These are phyloP conservation scores for Amesomyces nigricolor DNA, from an alignment of 2,329 filamentous ascomycete species.

Conservation along the genomic window DNA sequence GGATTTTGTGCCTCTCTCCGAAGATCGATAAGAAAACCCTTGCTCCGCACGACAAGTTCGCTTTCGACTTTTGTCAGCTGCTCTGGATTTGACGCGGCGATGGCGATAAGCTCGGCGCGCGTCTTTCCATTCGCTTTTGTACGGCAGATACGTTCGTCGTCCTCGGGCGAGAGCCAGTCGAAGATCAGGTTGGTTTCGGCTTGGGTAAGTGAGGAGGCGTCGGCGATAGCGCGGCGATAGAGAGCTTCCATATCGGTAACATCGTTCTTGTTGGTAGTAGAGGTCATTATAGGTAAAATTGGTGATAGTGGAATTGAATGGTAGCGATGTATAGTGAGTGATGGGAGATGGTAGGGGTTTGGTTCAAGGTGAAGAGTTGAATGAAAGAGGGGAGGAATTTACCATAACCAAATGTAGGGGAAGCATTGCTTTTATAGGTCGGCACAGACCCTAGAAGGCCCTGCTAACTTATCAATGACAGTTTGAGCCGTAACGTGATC, in stretches of 20 bases:
- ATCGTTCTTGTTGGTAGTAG: slow-evolving; percentile 6
- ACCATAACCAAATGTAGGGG: too few species aligned
- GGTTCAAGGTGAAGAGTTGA: slow-evolving; percentile 4
- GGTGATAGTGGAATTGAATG: slow-evolving; percentile 1
- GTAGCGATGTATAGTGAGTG: slow-evolving; percentile 2
- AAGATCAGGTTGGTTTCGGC: slow-evolving; percentile 15
- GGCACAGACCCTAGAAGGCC: too few species aligned
- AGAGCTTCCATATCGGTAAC: slow-evolving; percentile 10
- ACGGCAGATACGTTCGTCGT: slow-evolving; percentile 14
- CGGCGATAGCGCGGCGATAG: slow-evolving; percentile 14
- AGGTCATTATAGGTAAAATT: slow-evolving; percentile 5
- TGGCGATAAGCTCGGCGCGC: slow-evolving; percentile 16
- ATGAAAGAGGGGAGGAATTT: too few species aligned
- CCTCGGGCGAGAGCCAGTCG: slow-evolving; percentile 15
- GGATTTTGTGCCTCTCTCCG: slow-evolving; percentile 11
- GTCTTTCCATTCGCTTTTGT: slow-evolving; percentile 13
- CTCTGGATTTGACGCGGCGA: slow-evolving; percentile 13
- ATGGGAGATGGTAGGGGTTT: slow-evolving; percentile 8
- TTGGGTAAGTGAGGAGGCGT: slow-evolving; percentile 12
- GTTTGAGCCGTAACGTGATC: too few species aligned
- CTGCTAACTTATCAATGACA: too few species aligned
- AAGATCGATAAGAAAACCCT: not conserved
- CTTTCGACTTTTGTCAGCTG: slow-evolving; percentile 15
- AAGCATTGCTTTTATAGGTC: too few species aligned
- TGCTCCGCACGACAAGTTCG: slow-evolving; percentile 2